Evolutionary conservation across 352 stramenopile genomes (phyloP).

Genomic region (Blastocystis sp.): DNA sequence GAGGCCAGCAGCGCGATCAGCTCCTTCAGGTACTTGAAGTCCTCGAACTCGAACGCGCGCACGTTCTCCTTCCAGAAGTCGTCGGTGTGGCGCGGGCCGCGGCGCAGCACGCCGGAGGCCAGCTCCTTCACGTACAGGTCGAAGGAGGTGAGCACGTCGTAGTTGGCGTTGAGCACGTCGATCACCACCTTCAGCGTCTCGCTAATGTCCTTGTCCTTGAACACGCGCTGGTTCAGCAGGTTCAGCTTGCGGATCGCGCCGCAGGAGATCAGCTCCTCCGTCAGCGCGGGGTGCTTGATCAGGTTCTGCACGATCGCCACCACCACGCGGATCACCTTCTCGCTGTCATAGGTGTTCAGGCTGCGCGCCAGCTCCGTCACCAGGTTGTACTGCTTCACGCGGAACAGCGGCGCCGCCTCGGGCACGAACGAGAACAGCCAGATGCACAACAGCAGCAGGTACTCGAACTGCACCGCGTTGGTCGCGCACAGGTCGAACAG

Average conservation of each 20-base stretch:
- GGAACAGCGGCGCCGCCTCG: slow-evolving; percentile 22
- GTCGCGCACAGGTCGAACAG: slow-evolving; percentile 58
- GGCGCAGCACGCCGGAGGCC: slow-evolving; percentile 9
- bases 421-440: slow-evolving; percentile 60
- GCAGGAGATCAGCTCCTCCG: slow-evolving; percentile 53
- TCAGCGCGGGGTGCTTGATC: not conserved
- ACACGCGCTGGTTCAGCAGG: slow-evolving; percentile 65
- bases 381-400: slow-evolving; percentile 54
- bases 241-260: slow-evolving; percentile 64
- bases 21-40: slow-evolving; percentile 61
- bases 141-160: slow-evolving; percentile 64
- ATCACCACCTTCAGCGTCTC: slow-evolving; percentile 53
- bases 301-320: slow-evolving; percentile 64
- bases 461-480: slow-evolving; percentile 61
- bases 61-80: slow-evolving; percentile 69
- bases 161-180: slow-evolving; percentile 58
- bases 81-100: slow-evolving; percentile 34
- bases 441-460: slow-evolving; percentile 63
- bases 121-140: slow-evolving; percentile 53
- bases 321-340: slow-evolving; percentile 66
- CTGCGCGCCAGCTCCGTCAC: slow-evolving; percentile 5
- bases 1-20: slow-evolving; percentile 37
- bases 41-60: slow-evolving; percentile 56
- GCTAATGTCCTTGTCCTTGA: slow-evolving; percentile 61
- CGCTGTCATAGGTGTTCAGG: slow-evolving; percentile 63